Base-by-base conservation (phyloP, 495 filamentous ascomycete species). In the Letharia columbiana region DNA sequence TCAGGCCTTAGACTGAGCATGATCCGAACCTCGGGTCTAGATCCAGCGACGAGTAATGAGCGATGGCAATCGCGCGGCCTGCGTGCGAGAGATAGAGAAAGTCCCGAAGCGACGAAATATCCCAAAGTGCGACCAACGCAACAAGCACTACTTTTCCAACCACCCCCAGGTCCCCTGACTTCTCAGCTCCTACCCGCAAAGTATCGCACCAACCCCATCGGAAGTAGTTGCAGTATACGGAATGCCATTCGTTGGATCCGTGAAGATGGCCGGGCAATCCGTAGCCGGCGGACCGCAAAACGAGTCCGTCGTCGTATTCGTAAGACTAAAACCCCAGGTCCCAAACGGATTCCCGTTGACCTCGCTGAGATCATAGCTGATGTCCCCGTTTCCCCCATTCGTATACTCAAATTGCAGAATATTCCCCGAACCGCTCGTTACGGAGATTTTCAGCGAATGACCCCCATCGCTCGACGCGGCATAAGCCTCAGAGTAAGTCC, bases 371-470 rank as follows among this genome's bases (percentile, higher is more conserved):
- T 65, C 63, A 28, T 65, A 65, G 35, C n/a, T 41, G 50, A 65
- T 23, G 2, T 54, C 18, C 3, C 49, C 49, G 8, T 65, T 31
- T 3, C 49, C 58, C 6, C 40, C 18, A 44, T 66, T 59, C 15
- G 64, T 66, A 20, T 66, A 66, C 35, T 66, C 64, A 3, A 59
- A 62, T 12, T 66, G 64, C 23, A 66, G n/a, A 42, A 66, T 60
- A 23, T 59, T 17, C 3, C 57, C 57, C 9, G 64, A 42, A 5
- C 64, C 64, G 8, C 23, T 15, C 33, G 40, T 20, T 8, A 18
- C 13, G 41, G 57, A 39, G 42, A 66, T 56, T 47, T 66, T 66
- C 0, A 66, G 23, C 10, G 64, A 66, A 18, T 50, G 56, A 2
- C 64, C 64, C 3, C 57, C 57, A 23, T 61, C 57, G 18, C 33